Evolutionary conservation across 2,329 filamentous ascomycete species (phyloP).

Genomic region (Hortaea werneckii): DNA sequence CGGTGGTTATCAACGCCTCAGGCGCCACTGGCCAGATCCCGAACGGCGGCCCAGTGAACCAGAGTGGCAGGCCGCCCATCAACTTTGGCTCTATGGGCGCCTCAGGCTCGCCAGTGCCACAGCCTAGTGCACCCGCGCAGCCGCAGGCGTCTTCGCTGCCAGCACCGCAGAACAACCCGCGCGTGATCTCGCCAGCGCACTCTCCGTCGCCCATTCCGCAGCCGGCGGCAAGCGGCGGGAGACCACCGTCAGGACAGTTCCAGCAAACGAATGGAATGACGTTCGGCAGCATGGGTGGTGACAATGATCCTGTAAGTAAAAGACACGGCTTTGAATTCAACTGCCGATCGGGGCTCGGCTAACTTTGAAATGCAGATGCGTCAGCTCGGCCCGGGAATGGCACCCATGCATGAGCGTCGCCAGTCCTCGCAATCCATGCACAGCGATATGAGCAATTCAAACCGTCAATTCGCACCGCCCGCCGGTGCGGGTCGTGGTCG

Average conservation of each 20-base stretch:
- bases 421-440: conserved; percentile 79
- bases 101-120: conserved; percentile 48
- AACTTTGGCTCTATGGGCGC: conserved; percentile 72
- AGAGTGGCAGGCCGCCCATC: conserved; percentile 49
- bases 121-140: conserved; percentile 58
- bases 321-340: conserved; percentile 4
- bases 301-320: conserved; percentile 61
- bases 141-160: conserved; percentile 48
- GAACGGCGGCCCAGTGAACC: conserved; percentile 61
- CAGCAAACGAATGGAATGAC: conserved; percentile 60
- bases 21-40: conserved; percentile 64
- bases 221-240: conserved; percentile 70
- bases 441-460: conserved; percentile 56
- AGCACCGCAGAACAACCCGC: conserved; percentile 50
- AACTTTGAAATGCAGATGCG: conserved; percentile 13
- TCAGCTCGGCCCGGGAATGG: conserved; percentile 42
- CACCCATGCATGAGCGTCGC: conserved; percentile 64
- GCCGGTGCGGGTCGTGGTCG: conserved; percentile 44
- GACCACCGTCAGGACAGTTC: conserved; percentile 67
- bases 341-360: neutral
- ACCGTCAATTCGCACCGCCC: conserved; percentile 28
- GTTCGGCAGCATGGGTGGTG: conserved; percentile 69
- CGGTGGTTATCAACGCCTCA: conserved; percentile 82
- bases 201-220: conserved; percentile 92
- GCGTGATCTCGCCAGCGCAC: conserved; percentile 71